These are phyloP conservation scores for Diaporthe eres DNA, from an alignment of 2,329 filamentous ascomycete species.

Conservation along the genomic window DNA sequence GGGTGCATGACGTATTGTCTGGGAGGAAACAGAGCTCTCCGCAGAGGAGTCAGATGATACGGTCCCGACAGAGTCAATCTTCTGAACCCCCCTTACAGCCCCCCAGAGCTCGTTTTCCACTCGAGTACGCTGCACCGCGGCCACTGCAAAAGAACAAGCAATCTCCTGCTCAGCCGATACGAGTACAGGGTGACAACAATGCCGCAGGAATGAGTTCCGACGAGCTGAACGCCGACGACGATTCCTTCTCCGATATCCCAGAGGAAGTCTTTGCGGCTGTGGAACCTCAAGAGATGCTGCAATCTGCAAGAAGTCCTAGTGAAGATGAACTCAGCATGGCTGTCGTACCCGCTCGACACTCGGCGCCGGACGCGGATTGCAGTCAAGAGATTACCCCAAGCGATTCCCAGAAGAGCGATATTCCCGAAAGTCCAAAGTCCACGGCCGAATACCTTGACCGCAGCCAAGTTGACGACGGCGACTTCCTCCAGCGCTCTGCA, in stretches of 20 bases:
- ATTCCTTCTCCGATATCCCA: conserved; percentile 71
- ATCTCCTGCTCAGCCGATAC: background rate
- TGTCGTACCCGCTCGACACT: conserved; percentile 37
- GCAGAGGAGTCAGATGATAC: background rate
- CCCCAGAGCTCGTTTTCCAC: background rate
- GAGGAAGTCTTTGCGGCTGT: conserved; percentile 65
- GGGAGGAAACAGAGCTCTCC: background rate
- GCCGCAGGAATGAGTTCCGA: conserved; percentile 40
- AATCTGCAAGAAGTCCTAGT: conserved; percentile 35
- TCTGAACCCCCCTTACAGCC: background rate
- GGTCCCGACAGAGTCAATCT: conserved; percentile 7
- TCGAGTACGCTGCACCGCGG: background rate
- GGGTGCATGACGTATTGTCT: background rate
- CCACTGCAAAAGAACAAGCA: background rate
- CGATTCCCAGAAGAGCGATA: background rate
- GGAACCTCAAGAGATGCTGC: conserved; percentile 37
- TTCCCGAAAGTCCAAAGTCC: background rate
- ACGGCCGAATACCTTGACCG: conserved; percentile 12
- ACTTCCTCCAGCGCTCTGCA: conserved; percentile 31
- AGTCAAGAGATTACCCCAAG: background rate
- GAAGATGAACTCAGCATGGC: conserved; percentile 49
- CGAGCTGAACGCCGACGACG: conserved; percentile 60
- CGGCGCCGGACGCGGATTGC: background rate
- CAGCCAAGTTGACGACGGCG: conserved; percentile 21
- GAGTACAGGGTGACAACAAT: background rate